Conservation (phyloP, 2,329 filamentous ascomycete species). For the Furcasterigmium furcatum region DNA sequence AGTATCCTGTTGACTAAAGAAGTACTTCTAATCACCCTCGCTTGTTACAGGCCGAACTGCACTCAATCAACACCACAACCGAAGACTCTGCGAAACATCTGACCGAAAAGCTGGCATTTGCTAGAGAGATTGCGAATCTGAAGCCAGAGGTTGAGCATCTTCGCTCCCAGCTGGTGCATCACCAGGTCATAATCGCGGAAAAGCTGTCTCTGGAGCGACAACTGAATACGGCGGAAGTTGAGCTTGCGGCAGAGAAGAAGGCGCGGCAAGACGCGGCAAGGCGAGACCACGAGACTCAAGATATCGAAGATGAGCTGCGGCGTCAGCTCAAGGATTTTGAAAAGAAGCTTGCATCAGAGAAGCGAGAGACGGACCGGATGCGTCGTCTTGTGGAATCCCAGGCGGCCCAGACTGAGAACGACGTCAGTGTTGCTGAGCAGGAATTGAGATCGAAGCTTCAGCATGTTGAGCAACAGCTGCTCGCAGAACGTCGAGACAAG, state of each 20-base stretch:
- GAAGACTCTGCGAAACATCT: constrained; percentile 70
- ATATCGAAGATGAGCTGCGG: constrained; percentile 38
- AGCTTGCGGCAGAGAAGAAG: constrained; percentile 73
- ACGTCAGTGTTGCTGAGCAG: constrained; percentile 41
- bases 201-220: constrained; percentile 79
- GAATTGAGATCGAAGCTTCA: constrained; percentile 31
- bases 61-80: constrained; percentile 62
- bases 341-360: constrained; percentile 27
- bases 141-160: constrained; percentile 56
- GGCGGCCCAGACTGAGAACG: constrained; percentile 59
- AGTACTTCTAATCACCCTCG: too few relatives aligned
- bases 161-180: constrained; percentile 49
- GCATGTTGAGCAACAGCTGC: constrained; percentile 30
- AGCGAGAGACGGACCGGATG: constrained; percentile 12
- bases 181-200: constrained; percentile 70
- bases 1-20: too few relatives aligned
- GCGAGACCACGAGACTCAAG: constrained; percentile 20
- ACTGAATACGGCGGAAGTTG: constrained; percentile 71
- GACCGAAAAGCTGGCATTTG: constrained; percentile 51
- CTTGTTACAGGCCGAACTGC: constrained; percentile 73
- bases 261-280: constrained; percentile 11
- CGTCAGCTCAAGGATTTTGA: constrained; percentile 30
- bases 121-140: constrained; percentile 47
- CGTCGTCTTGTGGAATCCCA: constrained; percentile 42
- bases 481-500: constrained; percentile 39